Conservation (phyloP, 176 grass and related monocot genomes). For the Tuctoria greenei region DNA sequence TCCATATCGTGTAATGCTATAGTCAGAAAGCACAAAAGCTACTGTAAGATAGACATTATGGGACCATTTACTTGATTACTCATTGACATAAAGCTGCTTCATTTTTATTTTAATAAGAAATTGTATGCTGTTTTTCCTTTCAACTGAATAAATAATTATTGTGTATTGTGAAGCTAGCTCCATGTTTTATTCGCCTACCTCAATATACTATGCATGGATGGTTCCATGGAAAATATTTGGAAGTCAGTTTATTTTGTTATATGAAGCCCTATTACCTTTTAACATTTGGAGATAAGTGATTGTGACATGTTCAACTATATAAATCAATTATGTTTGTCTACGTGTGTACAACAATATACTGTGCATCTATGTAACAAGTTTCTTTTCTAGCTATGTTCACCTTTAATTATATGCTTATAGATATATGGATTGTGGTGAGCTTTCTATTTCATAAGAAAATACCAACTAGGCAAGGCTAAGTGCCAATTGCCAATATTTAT, state of each 20-base stretch:
- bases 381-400: too few relatives aligned
- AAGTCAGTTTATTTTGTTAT: not conserved
- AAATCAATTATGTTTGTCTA: not conserved
- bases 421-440: too few relatives aligned
- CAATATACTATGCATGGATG: not conserved
- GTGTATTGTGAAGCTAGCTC: not conserved
- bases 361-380: not conserved
- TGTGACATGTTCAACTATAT: not conserved
- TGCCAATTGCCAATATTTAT: too few relatives aligned
- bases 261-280: not conserved
- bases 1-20: not conserved
- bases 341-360: not conserved
- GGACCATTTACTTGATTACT: not conserved
- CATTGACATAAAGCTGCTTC: too few relatives aligned
- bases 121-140: not conserved
- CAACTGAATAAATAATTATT: not conserved
- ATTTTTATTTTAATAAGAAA: not conserved
- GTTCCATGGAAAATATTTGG: not conserved
- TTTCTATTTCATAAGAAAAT: too few relatives aligned
- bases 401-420: too few relatives aligned
- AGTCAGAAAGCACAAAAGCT: not conserved
- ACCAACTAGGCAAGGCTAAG: too few relatives aligned
- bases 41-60: not conserved
- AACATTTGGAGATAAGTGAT: not conserved
- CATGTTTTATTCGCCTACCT: not conserved